Percentiles rank a stretch among this genome's conserved stretches.
Evolutionary conservation across 225 moss, liverwort and hornwort genomes (phyloP).

Genomic region (Pleurozium schreberi): DNA sequence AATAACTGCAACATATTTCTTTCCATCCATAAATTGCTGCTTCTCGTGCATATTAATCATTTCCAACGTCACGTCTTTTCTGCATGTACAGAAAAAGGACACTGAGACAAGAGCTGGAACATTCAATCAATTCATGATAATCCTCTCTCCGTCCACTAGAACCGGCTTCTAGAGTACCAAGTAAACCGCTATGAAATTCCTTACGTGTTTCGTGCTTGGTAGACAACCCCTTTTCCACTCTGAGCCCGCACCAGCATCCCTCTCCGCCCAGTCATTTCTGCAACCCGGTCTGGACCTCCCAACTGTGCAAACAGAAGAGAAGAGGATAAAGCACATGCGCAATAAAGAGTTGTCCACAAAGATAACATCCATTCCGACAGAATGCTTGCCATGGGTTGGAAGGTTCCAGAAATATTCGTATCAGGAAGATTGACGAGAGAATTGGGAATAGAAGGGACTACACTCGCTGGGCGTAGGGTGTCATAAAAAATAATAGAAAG

Average conservation of each 20-base stretch:
- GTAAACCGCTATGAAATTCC: not conserved
- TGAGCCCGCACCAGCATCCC: slow-evolving; percentile 95
- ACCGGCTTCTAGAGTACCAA: not conserved
- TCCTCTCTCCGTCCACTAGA: not conserved
- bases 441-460: not conserved
- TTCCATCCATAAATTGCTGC: slow-evolving; percentile 98
- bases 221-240: slow-evolving; percentile 91
- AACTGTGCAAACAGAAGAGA: slow-evolving; percentile 41
- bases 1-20: slow-evolving; percentile 91
- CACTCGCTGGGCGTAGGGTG: not conserved
- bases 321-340: not conserved
- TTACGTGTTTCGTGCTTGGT: slow-evolving; percentile 94
- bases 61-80: slow-evolving; percentile 96
- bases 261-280: slow-evolving; percentile 98
- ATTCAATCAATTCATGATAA: not conserved
- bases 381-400: not conserved
- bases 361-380: not conserved
- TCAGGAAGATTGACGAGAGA: not conserved
- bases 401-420: not conserved
- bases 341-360: not conserved
- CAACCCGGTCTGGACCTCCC: slow-evolving; percentile 92
- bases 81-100: slow-evolving; percentile 10
- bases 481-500: not conserved
- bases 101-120: not conserved
- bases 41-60: slow-evolving; percentile 99